Evolutionary conservation across 73 alveolate genomes (phyloP).

Genomic region (Breviolum minutum): DNA sequence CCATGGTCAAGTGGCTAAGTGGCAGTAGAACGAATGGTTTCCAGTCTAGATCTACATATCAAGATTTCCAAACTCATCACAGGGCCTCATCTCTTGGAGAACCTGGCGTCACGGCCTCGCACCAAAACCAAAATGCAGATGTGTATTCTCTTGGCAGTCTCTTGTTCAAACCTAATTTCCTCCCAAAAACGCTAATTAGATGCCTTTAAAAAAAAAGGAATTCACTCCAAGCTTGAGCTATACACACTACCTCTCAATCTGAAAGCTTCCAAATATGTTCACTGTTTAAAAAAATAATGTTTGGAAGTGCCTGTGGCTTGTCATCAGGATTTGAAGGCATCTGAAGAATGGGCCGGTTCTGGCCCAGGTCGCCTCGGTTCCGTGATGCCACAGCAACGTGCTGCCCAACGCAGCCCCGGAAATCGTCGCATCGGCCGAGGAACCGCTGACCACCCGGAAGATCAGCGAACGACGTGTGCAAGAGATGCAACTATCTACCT

Average conservation of each 20-base stretch:
- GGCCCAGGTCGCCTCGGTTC: constrained; percentile 52
- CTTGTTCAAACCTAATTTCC: no score
- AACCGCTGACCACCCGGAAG: constrained; percentile 85
- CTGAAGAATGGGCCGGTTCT: constrained; percentile 52
- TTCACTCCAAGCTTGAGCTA: no score
- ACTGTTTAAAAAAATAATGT: not conserved
- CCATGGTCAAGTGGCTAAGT: no score
- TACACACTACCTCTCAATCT: not conserved
- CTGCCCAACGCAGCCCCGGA: no score
- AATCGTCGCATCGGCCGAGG: not conserved
- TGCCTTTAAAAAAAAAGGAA: no score
- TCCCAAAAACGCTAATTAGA: no score
- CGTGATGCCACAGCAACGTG: no score
- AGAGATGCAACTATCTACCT: constrained; percentile 74
- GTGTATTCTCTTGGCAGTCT: no score
- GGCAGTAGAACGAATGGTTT: not conserved
- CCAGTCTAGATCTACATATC: no score
- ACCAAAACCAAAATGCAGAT: not conserved
- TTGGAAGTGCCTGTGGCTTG: constrained; percentile 14
- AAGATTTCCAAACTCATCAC: not conserved
- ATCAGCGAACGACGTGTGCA: constrained; percentile 75
- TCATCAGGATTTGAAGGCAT: constrained; percentile 26
- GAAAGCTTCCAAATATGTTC: not conserved
- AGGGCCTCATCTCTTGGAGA: constrained; percentile 11
- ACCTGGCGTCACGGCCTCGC: constrained; percentile 4